These are phyloP conservation scores for Mycena filopes DNA, from an alignment of 768 basidiomycete genomes.

Conservation along the genomic window DNA sequence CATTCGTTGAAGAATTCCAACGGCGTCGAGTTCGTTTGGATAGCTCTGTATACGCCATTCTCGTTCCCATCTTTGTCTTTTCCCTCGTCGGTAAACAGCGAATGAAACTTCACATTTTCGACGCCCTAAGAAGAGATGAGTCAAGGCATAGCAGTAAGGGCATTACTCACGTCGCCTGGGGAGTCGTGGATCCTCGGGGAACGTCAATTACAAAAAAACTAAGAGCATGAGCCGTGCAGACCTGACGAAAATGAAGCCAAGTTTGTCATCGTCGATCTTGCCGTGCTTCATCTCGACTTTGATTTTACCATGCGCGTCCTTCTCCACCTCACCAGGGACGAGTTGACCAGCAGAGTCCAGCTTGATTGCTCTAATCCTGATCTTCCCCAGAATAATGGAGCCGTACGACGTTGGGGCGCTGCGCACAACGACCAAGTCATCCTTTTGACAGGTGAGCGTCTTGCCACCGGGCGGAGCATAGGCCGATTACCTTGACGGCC, in stretches of 20 bases:
- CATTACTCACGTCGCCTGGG: conserved; percentile 66
- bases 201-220: conserved; percentile 2
- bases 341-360: conserved; percentile 24
- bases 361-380: conserved; percentile 72
- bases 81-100: conserved; percentile 72
- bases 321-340: conserved; percentile 9
- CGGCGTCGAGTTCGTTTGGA: conserved; percentile 67
- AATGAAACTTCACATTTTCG: conserved; percentile 77
- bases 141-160: not conserved
- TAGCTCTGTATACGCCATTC: conserved; percentile 67
- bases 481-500: conserved; percentile 55
- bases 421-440: conserved; percentile 57
- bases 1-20: conserved; percentile 80
- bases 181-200: conserved; percentile 75
- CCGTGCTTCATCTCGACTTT: conserved; percentile 60
- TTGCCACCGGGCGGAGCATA: conserved; percentile 6
- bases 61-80: conserved; percentile 57
- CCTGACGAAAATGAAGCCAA: conserved; percentile 21
- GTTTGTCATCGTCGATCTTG: conserved; percentile 55
- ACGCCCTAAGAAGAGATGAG: conserved; percentile 56
- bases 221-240: conserved; percentile 6
- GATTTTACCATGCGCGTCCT: conserved; percentile 26
- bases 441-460: conserved; percentile 33
- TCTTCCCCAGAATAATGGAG: conserved; percentile 79
- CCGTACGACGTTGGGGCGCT: conserved; percentile 73